Evolutionary conservation across 2,329 filamentous ascomycete genomes (phyloP).

Genomic region (Lojkania enalia): DNA sequence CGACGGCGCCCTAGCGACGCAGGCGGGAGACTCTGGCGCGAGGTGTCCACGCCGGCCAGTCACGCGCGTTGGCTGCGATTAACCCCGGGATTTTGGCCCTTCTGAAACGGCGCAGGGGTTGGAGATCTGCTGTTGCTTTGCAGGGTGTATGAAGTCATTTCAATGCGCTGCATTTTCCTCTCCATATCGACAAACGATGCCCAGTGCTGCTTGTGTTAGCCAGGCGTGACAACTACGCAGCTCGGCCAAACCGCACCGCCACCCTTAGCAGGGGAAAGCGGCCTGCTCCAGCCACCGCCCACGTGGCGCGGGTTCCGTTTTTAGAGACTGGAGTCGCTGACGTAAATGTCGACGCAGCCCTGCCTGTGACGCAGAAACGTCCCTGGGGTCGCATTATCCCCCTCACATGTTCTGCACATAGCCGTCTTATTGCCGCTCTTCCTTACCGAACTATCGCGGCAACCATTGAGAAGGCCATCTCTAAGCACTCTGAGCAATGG

Average conservation of each 20-base stretch:
- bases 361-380: neutral
- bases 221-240: neutral
- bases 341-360: neutral
- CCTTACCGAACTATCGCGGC: neutral
- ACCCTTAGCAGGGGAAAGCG: neutral
- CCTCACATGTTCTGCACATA: no score
- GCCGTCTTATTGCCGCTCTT: neutral
- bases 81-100: constrained; percentile 1
- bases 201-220: neutral
- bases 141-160: neutral
- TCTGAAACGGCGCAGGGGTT: neutral
- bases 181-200: neutral
- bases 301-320: neutral
- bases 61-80: neutral
- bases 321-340: neutral
- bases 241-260: neutral
- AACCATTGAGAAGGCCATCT: neutral
- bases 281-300: neutral
- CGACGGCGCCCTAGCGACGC: neutral
- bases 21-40: neutral
- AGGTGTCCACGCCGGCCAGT: neutral
- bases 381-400: no score
- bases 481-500: neutral
- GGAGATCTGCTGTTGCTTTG: neutral
- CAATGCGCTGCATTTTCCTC: neutral